Evolutionary conservation across 1,284 basidiomycete genomes (phyloP).

Genomic region (Fomitopsis palustris): DNA sequence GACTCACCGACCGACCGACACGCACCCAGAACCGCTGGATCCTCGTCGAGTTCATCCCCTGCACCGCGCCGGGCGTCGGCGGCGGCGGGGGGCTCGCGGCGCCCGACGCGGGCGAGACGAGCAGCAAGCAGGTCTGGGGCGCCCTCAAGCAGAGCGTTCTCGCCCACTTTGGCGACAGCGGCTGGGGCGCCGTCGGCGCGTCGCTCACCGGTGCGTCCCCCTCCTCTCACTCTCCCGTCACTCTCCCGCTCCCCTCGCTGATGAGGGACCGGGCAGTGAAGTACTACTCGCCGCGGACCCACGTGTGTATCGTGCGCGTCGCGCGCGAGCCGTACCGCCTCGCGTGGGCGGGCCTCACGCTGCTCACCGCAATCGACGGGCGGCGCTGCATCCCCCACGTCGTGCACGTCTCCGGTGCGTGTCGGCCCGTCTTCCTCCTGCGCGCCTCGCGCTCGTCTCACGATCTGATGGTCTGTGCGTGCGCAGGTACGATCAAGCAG

Average conservation of each 20-base stretch:
- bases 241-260: no score
- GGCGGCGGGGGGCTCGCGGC: conserved; percentile 1
- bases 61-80: conserved; percentile 14
- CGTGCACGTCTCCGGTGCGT: conserved; percentile 67
- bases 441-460: not conserved
- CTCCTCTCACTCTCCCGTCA: no score
- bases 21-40: conserved; percentile 71
- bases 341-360: conserved; percentile 70
- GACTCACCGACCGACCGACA: not conserved
- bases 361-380: conserved; percentile 59
- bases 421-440: no score
- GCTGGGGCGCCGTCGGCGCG: conserved; percentile 73
- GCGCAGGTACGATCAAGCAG: conserved; percentile 76
- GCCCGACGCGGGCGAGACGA: conserved; percentile 9
- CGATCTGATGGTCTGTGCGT: conserved; percentile 13
- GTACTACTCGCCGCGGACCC: conserved; percentile 76
- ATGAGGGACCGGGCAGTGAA: conserved; percentile 50
- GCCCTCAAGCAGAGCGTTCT: conserved; percentile 71
- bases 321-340: conserved; percentile 70
- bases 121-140: conserved; percentile 56
- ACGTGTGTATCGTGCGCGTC: conserved; percentile 75
- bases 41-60: conserved; percentile 68
- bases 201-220: conserved; percentile 55
- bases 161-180: conserved; percentile 70
- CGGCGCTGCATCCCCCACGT: conserved; percentile 61